These are phyloP conservation scores for Ceratocystis eucalypticola DNA, from an alignment of 2,329 filamentous ascomycete genomes.

Conservation along the genomic window DNA sequence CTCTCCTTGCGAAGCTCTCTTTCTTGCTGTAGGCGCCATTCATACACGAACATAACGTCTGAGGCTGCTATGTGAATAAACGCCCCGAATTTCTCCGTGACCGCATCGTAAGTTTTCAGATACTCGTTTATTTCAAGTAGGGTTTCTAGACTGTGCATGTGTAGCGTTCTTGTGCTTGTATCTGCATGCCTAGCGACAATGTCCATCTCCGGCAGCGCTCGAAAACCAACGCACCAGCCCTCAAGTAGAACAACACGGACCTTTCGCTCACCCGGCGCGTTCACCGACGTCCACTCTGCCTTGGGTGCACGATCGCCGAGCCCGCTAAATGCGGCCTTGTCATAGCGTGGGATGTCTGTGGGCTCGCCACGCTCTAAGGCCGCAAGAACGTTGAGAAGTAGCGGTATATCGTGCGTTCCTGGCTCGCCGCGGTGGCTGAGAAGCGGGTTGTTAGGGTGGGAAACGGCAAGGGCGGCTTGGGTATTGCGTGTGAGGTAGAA, in stretches of 20 bases:
- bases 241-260: constrained; percentile 64
- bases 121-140: constrained; percentile 38
- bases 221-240: constrained; percentile 84
- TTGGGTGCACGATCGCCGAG: constrained; percentile 60
- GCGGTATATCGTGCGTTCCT: constrained; percentile 62
- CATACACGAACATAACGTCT: constrained; percentile 62
- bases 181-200: constrained; percentile 38
- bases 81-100: constrained; percentile 39
- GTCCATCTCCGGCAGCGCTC: constrained; percentile 40
- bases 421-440: constrained; percentile 75
- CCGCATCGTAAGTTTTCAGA: constrained; percentile 34
- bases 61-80: constrained; percentile 55
- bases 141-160: constrained; percentile 35
- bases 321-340: constrained; percentile 66
- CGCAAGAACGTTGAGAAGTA: constrained; percentile 31
- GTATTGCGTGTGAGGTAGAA: constrained; percentile 66
- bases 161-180: constrained; percentile 36
- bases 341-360: constrained; percentile 57
- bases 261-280: constrained; percentile 35
- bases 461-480: constrained; percentile 50
- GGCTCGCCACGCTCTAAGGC: constrained; percentile 47
- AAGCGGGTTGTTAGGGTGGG: constrained; percentile 57
- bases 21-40: constrained; percentile 75
- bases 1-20: constrained; percentile 49
- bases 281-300: constrained; percentile 47